Evolutionary conservation across 257 asterid genomes (phyloP).

Genomic region (Nicotiana undulata): DNA sequence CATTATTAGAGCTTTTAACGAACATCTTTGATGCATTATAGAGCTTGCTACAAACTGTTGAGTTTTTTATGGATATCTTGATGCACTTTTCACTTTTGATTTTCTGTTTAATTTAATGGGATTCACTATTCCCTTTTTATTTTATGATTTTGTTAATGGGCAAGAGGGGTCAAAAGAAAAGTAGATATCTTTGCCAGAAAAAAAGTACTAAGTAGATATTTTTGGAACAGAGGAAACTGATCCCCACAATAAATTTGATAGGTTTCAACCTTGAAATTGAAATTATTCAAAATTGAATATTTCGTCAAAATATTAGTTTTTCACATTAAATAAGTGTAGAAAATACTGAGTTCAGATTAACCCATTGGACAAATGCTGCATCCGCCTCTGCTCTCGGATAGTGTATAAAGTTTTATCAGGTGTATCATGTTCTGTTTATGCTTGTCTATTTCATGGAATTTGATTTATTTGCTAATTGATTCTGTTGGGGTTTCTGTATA

Average conservation of each 20-base stretch:
- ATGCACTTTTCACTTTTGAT: neutral
- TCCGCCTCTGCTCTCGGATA: neutral
- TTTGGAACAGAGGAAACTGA: too few species aligned
- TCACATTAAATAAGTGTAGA: neutral
- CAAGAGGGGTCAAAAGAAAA: neutral
- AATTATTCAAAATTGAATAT: neutral
- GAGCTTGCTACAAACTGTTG: neutral
- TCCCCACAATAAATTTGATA: too few species aligned
- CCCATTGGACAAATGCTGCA: neutral
- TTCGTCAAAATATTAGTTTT: neutral
- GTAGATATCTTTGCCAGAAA: neutral
- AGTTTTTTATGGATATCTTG: neutral
- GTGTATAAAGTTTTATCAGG: neutral
- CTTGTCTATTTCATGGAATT: neutral
- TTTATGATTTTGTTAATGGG: neutral
- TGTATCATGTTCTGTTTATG: neutral
- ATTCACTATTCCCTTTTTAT: neutral
- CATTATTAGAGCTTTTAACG: neutral
- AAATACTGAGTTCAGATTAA: neutral
- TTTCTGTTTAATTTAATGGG: neutral
- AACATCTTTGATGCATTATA: neutral
- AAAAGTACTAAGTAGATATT: too few species aligned
- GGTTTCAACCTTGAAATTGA: neutral
- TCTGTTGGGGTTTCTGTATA: neutral
- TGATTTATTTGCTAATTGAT: neutral